Evolutionary conservation across 1,284 basidiomycete species (phyloP), one percentile per base, ranked within the genome.

Genomic region (Rhodotorula sp.): DNA sequence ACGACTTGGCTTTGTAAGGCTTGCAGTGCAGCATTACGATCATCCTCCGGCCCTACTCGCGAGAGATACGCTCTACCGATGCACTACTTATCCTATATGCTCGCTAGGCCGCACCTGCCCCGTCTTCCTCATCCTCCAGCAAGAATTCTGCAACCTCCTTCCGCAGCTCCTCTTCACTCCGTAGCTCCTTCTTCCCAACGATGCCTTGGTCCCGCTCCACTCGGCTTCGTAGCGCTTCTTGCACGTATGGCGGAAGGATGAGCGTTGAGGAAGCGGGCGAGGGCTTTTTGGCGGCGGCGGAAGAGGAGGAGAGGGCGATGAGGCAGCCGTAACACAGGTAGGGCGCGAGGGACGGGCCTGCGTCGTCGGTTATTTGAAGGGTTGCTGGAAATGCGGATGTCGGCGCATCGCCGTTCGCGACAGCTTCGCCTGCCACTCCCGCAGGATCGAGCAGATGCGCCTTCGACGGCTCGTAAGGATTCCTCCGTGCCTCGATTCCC

Each of bases 321-420:
- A 73, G 56, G 59, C 72, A 73, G 22, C 59, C 64, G 60, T 73
- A 73, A 54, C 72, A 73, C 4, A 71, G 48, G 50, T 68, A 57
- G 26, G 26, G 26, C 0, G 71, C 63, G 15, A 73, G 62, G 24
- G 22, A 2, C 8, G 59, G 34, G 20, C 15, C 30, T 18, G 48
- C 4, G 3, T 56, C 37, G 18, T 22, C 30, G 40, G 47, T 24
- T 13, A 9, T 16, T 24, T 15, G 46, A 34, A 11, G 15, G 55
- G n/a, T n/a, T 3, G 37, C 37, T 7, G 51, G 59, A 6, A 50
- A 6, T 10, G 34, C 5, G 34, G 50, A n/a, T 34, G 30, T 24
- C 26, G 57, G 3, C 13, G n/a, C 2, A 22, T 13, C n/a, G 40
- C 24, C 56, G 13, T 16, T 5, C 4, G 60, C 50, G 40, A 15